Base-by-base conservation (phyloP, 2,329 filamentous ascomycete species). In the Fusarium goolgardi region DNA sequence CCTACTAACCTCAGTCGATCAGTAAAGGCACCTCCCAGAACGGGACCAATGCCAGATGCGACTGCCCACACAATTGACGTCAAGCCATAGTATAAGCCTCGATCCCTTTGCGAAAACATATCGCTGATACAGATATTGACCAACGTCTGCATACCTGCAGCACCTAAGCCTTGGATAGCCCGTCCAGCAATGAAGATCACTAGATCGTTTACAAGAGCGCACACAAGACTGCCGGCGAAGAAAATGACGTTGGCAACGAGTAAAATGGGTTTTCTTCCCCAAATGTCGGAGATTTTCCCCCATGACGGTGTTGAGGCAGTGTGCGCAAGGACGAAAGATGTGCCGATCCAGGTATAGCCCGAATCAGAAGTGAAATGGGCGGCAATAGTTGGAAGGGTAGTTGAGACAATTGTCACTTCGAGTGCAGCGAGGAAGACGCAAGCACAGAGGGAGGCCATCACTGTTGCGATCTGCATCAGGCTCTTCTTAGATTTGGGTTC, bases 301-400 rank as follows among this genome's bases (percentile, higher is more conserved):
- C 91, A 94, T n/a, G 90, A 85, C 1, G 91, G 90, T 1, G 86
- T 87, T 3, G 84, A 84, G 0, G 90, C 88, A 0, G 90, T 88
- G 71, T 88, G 88, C 18, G 88, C 89, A 13, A 94, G 85, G 5
- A 93, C 81, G 76, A 91, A 94, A 0, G 91, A 87, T 29, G 86
- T 88, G 1, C 91, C 91, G 63, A 95, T 91, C 92, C 91, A 94
- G 16, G 89, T 88, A 78, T 93, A 94, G 9, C 90, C 90, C 1
- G 86, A 81, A 18, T 85, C 86, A 31, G 87, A 90, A 47, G 85
- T 74, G 37, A 93, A 84, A 29, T 90, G 81, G 4, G 77, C 75
- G 4, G 85, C 80, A 49, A 91, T 90, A 11, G 85, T 85, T 0
- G 88, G 88, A 9, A 90, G 81, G 1, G 88, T 86, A 0, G 88